Conservation (phyloP, 2,329 filamentous ascomycete genomes). For the Neonectria neomacrospora region DNA sequence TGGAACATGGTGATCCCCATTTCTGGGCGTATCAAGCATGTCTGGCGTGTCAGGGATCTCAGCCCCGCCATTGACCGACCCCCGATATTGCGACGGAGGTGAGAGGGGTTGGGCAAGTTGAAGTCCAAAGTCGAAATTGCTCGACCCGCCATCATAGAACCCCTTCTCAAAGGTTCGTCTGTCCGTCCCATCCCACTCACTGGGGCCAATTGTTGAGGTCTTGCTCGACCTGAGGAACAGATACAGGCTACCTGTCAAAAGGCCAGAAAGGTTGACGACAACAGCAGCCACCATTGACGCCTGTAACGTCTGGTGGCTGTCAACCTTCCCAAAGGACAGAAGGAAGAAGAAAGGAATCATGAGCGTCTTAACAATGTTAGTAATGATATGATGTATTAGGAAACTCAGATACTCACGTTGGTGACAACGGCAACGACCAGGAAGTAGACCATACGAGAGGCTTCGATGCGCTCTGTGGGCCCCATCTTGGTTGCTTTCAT, state of each 20-base stretch:
- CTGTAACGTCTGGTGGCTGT: slow-evolving; percentile 55
- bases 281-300: slow-evolving; percentile 73
- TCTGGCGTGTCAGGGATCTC: slow-evolving; percentile 15
- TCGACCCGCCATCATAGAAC: slow-evolving; percentile 28
- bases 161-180: slow-evolving; percentile 32
- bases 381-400: background rate
- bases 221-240: slow-evolving; percentile 74
- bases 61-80: slow-evolving; percentile 2
- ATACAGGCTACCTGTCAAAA: slow-evolving; percentile 73
- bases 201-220: slow-evolving; percentile 63
- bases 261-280: slow-evolving; percentile 72
- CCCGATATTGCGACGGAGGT: slow-evolving; percentile 12
- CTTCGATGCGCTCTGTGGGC: slow-evolving; percentile 68
- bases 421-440: slow-evolving; percentile 66
- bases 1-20: slow-evolving; percentile 17
- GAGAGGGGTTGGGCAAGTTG: slow-evolving; percentile 28
- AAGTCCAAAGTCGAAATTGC: slow-evolving; percentile 26
- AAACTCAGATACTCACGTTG: slow-evolving; percentile 59
- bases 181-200: slow-evolving; percentile 51
- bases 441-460: slow-evolving; percentile 78
- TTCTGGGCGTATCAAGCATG: slow-evolving; percentile 6
- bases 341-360: slow-evolving; percentile 73
- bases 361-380: slow-evolving; percentile 60
- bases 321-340: slow-evolving; percentile 58
- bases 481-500: slow-evolving; percentile 65